A percentile compares a stretch with the other conserved stretches of the same genome.
Evolutionary conservation across 345 rosid genomes (phyloP).

Genomic region (Murraya koenigii): DNA sequence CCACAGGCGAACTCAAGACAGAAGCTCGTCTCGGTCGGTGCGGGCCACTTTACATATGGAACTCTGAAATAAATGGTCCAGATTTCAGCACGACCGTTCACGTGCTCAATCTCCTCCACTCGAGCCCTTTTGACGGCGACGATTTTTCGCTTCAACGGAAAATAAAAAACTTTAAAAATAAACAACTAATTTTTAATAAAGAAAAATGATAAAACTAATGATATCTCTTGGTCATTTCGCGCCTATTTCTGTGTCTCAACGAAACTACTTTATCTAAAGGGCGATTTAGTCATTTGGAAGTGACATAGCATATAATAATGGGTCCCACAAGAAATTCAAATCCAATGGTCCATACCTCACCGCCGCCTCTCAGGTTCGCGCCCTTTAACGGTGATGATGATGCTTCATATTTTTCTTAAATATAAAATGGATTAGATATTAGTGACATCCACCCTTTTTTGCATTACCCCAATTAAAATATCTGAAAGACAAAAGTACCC

Average conservation of each 20-base stretch:
- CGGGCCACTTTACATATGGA: not conserved
- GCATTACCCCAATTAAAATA: not conserved
- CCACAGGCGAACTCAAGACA: constrained; percentile 16
- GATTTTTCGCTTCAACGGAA: constrained; percentile 17
- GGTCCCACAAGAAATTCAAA: constrained; percentile 26
- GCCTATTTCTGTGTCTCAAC: not conserved
- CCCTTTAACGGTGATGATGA: constrained; percentile 37
- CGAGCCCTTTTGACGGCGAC: constrained; percentile 25
- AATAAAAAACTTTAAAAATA: not conserved
- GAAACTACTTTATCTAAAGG: not conserved
- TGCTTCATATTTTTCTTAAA: not conserved
- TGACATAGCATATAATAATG: not conserved
- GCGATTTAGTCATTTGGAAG: not conserved
- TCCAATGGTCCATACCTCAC: constrained; percentile 28
- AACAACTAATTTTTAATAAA: not conserved
- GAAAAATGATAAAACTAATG: not conserved
- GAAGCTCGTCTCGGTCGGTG: constrained; percentile 10
- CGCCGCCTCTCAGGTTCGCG: constrained; percentile 30
- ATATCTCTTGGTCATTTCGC: not conserved
- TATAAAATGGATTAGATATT: too few relatives aligned
- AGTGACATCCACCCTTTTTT: not conserved
- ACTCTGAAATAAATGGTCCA: constrained; percentile 11
- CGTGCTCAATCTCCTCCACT: constrained; percentile 1
- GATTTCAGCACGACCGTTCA: constrained; percentile 7
- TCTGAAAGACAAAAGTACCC: constrained; percentile 24